Base-by-base conservation (phyloP, 2,329 filamentous ascomycete genomes). In the Scedosporium minutisporum region DNA sequence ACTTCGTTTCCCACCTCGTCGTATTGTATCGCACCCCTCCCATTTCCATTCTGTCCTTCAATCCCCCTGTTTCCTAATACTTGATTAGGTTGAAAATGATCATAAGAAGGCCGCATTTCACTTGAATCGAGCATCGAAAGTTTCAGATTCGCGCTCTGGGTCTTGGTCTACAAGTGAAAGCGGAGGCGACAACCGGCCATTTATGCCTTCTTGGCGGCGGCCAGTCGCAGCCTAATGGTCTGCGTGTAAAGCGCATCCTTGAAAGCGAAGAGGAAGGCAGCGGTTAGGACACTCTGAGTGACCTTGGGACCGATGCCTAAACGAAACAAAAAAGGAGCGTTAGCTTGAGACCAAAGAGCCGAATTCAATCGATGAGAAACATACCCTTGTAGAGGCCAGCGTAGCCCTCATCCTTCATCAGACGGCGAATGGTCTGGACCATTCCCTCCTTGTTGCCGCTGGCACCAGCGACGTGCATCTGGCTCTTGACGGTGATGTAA, bases 401-500 rank as follows among this genome's bases (percentile, higher is more conserved):
- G 72, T 92, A 96, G n/a, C 95, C 95, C 76, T 97, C 93, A 72
- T 97, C 90, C 67, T 79, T 83, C 65, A 97, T 82, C 64, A 97
- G 93, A 65, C 88, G 84, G 71, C 82, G 86, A 71, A 99, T 83
- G 57, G 87, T 90, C 67, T 87, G 83, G 61, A 87, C 81, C 82
- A 97, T 89, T 68, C 88, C 89, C 77, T 96, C 89, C 76, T 89
- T 89, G 66, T 86, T 87, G n/a, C 84, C 83, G 65, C 86, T 87
- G 33, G 33, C 33, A 70, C 86, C 86, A 29, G 93, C 91, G 65
- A 99, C 91, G 74, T 99, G 95, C 86, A 96, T 96, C 73, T 91
- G 86, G 76, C 92, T 96, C 87, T 99, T 99, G 70, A 99, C 89
- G 4, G 95, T 99, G 74, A 99, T 97, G 74, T 99, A 99, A 10